Percentiles rank a stretch among this genome's conserved stretches.
Evolutionary conservation across 768 basidiomycete genomes (phyloP).

Genomic region (Mrakia frigida): DNA sequence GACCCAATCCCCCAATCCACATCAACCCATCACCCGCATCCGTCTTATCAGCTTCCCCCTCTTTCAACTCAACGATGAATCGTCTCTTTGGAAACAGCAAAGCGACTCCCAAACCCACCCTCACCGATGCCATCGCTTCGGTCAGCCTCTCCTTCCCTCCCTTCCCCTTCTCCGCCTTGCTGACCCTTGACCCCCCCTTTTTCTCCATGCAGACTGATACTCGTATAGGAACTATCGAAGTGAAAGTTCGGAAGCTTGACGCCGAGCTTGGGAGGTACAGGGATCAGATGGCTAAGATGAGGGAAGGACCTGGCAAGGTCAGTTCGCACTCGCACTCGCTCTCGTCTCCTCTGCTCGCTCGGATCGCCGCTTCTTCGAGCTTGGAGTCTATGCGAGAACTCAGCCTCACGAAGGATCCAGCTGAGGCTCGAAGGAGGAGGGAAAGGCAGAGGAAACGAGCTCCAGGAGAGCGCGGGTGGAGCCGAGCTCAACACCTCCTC

Average conservation of each 20-base stretch:
- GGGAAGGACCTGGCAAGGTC: slow-evolving; percentile 93
- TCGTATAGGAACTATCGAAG: slow-evolving; percentile 81
- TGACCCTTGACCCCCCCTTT: neutral
- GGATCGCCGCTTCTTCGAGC: neutral
- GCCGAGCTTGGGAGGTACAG: slow-evolving; percentile 86
- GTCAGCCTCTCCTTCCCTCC: slow-evolving; percentile 35
- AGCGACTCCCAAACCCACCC: slow-evolving; percentile 61
- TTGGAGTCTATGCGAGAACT: neutral
- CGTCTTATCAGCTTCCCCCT: neutral
- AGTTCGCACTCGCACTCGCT: slow-evolving; percentile 25
- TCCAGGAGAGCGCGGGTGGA: no score
- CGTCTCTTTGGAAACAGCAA: slow-evolving; percentile 51
- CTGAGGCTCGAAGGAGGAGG: neutral
- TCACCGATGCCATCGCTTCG: slow-evolving; percentile 89
- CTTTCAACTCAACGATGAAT: slow-evolving; percentile 38
- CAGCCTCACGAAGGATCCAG: no score
- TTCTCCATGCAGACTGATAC: slow-evolving; percentile 64
- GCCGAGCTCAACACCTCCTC: neutral
- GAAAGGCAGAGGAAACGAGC: no score
- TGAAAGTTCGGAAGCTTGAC: slow-evolving; percentile 94
- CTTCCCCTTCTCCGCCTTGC: slow-evolving; percentile 11
- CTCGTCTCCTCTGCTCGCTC: neutral
- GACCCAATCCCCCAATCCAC: neutral
- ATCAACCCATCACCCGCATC: no score
- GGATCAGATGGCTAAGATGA: slow-evolving; percentile 90